phyloP scores from a whole-genome alignment of 1,284 basidiomycete genomes.

The Rhodotorula sp. region DNA sequence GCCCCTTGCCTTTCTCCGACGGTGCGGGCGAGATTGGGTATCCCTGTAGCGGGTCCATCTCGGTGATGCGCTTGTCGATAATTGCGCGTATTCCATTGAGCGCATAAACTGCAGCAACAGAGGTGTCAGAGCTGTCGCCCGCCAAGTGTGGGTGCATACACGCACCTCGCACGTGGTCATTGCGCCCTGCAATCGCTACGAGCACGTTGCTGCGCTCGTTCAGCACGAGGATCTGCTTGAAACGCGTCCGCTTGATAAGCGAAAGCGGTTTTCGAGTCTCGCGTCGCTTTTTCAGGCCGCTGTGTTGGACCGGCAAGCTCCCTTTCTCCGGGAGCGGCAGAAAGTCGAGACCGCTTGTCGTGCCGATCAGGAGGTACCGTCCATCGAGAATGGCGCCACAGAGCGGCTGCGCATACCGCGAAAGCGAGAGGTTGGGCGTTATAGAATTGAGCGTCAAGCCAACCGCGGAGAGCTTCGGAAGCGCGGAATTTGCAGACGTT shows the following conservation, averaged over 20 bases:
- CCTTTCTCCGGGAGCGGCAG: conserved; percentile 41
- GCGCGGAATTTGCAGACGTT: not conserved
- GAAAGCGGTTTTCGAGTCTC: conserved; percentile 44
- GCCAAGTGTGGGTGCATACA: too few relatives aligned
- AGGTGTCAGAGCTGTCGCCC: not conserved
- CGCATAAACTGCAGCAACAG: conserved; percentile 38
- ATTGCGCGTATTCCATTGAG: conserved; percentile 45
- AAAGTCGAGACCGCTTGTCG: conserved; percentile 45
- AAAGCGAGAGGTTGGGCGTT: conserved; percentile 36
- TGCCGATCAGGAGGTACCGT: conserved; percentile 46
- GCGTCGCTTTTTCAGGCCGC: conserved; percentile 25
- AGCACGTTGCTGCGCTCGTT: conserved; percentile 45
- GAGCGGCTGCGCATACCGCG: conserved; percentile 42
- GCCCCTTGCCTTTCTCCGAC: conserved; percentile 18
- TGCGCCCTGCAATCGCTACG: conserved; percentile 45
- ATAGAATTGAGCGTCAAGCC: conserved; percentile 39
- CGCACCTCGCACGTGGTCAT: conserved; percentile 44
- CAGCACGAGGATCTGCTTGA: conserved; percentile 44
- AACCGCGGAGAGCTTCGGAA: conserved; percentile 28
- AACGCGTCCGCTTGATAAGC: conserved; percentile 45
- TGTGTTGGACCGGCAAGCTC: conserved; percentile 19
- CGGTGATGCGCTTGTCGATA: conserved; percentile 43
- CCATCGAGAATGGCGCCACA: conserved; percentile 45
- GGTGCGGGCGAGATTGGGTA: conserved; percentile 12
- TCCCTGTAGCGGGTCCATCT: conserved; percentile 24